Evolutionary conservation across 2,329 filamentous ascomycete genomes (phyloP).

Genomic region (Neonectria punicea): DNA sequence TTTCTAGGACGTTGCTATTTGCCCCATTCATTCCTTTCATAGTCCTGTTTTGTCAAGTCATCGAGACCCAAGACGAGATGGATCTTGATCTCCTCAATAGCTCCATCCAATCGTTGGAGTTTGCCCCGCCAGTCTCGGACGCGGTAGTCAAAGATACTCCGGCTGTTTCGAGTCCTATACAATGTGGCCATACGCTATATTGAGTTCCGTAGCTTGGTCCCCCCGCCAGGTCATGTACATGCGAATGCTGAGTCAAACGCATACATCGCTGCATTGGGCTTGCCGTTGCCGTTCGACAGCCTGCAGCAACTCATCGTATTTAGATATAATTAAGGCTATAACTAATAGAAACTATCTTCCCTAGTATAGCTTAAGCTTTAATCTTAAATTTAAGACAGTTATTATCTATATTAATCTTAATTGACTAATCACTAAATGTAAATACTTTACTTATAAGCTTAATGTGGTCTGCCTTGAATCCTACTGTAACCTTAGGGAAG

Average conservation of each 20-base stretch:
- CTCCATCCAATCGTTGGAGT: constrained; percentile 62
- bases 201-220: constrained; percentile 57
- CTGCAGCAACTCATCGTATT: constrained; percentile 16
- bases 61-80: constrained; percentile 55
- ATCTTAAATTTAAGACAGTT: no score
- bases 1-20: constrained; percentile 40
- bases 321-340: no score
- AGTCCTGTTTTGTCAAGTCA: constrained; percentile 61
- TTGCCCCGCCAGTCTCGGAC: constrained; percentile 56
- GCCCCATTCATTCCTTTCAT: constrained; percentile 65
- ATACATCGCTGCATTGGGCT: constrained; percentile 60
- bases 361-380: no score
- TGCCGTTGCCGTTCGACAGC: constrained; percentile 42
- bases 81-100: constrained; percentile 60
- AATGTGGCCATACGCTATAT: constrained; percentile 68
- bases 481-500: no score
- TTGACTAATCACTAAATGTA: no score
- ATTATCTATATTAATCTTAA: no score
- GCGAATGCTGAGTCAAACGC: constrained; percentile 40
- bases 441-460: no score
- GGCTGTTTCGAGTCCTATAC: constrained; percentile 67
- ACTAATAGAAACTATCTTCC: no score
- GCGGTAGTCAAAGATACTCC: constrained; percentile 65
- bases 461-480: no score
- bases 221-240: constrained; percentile 48